Conservation (phyloP, 2,329 filamentous ascomycete species). For the Scedosporium boydii region DNA sequence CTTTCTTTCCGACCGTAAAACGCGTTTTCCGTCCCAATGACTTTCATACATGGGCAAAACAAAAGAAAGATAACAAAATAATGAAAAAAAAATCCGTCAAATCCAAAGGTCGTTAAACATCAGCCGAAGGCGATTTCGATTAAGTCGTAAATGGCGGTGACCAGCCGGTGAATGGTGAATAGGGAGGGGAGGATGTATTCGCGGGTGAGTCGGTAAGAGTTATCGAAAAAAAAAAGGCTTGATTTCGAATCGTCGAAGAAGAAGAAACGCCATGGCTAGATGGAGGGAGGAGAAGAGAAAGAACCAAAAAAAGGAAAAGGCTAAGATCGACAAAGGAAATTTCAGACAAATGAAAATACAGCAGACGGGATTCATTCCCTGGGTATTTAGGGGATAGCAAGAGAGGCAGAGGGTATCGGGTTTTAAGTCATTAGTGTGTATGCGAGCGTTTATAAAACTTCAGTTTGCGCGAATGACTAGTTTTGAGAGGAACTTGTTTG, state of each 20-base stretch:
- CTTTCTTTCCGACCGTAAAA: neutral
- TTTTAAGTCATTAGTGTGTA: neutral
- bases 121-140: neutral
- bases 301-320: constrained; percentile 19
- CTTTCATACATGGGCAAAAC: neutral
- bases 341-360: neutral
- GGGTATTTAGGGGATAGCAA: neutral
- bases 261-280: constrained; percentile 5
- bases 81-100: neutral
- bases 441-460: constrained; percentile 8
- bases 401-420: neutral
- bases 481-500: constrained; percentile 95
- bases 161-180: constrained; percentile 17
- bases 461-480: constrained; percentile 92
- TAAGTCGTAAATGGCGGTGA: constrained; percentile 16
- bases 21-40: neutral
- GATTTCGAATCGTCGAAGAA: neutral
- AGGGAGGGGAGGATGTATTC: neutral
- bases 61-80: neutral
- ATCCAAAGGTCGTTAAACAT: neutral
- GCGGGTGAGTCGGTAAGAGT: neutral
- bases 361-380: neutral
- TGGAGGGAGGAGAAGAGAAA: constrained; percentile 16
- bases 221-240: neutral
- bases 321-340: constrained; percentile 12